Conservation (phyloP, 768 basidiomycete species). For the Sporobolomyces pararoseus region DNA sequence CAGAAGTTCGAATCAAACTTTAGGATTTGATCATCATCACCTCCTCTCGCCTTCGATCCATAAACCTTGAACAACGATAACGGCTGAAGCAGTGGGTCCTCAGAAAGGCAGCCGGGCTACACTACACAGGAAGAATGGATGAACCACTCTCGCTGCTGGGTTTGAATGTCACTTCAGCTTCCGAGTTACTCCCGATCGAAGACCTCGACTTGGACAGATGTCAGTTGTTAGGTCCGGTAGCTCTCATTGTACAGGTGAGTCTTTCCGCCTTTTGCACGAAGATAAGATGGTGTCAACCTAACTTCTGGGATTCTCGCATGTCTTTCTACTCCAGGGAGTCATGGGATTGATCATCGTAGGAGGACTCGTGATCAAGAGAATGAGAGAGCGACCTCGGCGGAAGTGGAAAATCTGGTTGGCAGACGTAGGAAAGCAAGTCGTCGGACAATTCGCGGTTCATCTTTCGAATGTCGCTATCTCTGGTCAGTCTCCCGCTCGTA, state of each 20-base stretch:
- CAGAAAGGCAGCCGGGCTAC: no score
- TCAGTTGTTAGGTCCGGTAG: conserved; percentile 56
- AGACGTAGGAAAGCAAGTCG: conserved; percentile 86
- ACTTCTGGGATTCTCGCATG: background rate
- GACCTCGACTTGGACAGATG: conserved; percentile 54
- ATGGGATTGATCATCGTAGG: conserved; percentile 89
- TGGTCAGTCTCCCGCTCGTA: conserved; percentile 23
- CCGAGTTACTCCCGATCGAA: background rate
- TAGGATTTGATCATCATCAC: background rate
- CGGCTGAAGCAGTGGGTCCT: no score
- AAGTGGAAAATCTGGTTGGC: conserved; percentile 91
- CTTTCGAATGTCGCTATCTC: conserved; percentile 60
- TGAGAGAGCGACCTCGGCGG: conserved; percentile 75
- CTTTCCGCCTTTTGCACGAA: background rate
- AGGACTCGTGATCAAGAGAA: conserved; percentile 81
- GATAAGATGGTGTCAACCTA: background rate
- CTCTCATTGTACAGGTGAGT: conserved; percentile 61
- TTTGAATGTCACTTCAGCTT: no score
- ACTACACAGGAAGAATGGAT: no score
- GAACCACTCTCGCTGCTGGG: no score
- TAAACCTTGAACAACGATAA: no score
- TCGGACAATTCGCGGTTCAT: conserved; percentile 70
- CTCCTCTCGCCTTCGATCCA: background rate
- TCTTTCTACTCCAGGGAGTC: conserved; percentile 51
- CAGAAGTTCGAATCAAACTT: no score